Evolutionary conservation across 148 eudicot species (phyloP).

Genomic region (Diospyros lotus): DNA sequence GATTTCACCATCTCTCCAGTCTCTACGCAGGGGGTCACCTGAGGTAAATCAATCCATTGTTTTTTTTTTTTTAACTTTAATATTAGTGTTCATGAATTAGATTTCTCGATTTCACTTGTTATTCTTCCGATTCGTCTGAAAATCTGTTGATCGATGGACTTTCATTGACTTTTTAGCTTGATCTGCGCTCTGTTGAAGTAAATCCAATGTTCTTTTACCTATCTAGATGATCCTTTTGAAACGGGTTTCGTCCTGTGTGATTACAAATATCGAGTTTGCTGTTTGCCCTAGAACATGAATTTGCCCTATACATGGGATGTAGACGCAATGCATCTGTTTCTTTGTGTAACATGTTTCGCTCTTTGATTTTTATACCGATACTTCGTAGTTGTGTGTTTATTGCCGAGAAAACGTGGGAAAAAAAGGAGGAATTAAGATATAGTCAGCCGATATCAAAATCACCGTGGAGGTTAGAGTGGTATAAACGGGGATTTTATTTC

Average conservation of each 20-base stretch:
- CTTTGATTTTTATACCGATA: neutral
- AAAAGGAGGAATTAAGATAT: neutral
- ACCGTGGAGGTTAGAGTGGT: neutral
- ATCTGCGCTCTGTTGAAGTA: neutral
- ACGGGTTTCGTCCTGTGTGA: neutral
- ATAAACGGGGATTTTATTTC: neutral
- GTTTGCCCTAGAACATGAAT: neutral
- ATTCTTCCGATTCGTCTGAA: too few relatives aligned
- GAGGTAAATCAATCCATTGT: constrained; percentile 13
- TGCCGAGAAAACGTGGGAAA: neutral
- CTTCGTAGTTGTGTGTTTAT: neutral
- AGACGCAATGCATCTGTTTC: neutral
- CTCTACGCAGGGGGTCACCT: constrained; percentile 16
- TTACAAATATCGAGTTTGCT: neutral
- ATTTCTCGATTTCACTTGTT: neutral
- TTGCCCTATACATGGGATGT: neutral
- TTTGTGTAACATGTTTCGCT: neutral
- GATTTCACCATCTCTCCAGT: neutral
- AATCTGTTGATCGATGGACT: neutral
- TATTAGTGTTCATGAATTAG: too few relatives aligned
- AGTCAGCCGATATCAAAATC: neutral
- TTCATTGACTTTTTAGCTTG: constrained; percentile 1
- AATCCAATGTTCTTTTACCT: neutral
- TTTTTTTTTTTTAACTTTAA: neutral
- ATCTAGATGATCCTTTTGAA: neutral